Conservation (phyloP, 768 basidiomycete genomes). For the Xerocomellus amylosporus region DNA sequence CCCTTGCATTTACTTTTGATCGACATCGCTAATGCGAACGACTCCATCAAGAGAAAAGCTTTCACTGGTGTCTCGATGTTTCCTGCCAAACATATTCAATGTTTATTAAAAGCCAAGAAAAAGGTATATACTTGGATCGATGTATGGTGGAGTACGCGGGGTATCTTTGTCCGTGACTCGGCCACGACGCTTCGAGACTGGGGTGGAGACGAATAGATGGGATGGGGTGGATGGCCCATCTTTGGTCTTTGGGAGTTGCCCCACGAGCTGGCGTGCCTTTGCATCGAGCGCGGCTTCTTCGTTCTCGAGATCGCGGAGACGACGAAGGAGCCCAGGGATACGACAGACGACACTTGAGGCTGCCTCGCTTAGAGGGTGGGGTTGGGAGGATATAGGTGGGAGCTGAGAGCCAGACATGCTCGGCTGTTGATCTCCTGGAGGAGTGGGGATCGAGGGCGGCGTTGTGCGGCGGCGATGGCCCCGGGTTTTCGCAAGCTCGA, state of each 20-base stretch:
- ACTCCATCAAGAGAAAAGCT: conserved; percentile 17
- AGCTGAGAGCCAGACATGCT: conserved; percentile 11
- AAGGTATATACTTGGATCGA: conserved; percentile 9
- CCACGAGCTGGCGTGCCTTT: conserved; percentile 12
- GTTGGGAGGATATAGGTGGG: neutral
- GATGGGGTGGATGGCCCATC: neutral
- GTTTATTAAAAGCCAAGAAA: neutral
- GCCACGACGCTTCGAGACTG: neutral
- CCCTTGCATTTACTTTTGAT: conserved; percentile 25
- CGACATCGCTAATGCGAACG: conserved; percentile 19
- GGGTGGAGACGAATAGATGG: neutral
- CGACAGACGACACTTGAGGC: conserved; percentile 12
- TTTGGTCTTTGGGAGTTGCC: neutral
- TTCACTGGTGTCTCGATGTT: conserved; percentile 21
- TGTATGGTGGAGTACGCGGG: conserved; percentile 4
- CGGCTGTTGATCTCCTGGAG: neutral
- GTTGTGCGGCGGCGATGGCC: neutral
- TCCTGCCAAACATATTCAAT: conserved; percentile 6
- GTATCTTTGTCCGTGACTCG: neutral
- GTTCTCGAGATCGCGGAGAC: conserved; percentile 19
- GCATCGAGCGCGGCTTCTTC: conserved; percentile 22
- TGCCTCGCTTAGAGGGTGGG: conserved; percentile 8
- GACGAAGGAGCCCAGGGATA: conserved; percentile 19
- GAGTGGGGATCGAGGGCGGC: neutral
- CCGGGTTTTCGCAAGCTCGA: neutral